phyloP scores from a whole-genome alignment of 352 stramenopile species.

The Pythium brassicae region DNA sequence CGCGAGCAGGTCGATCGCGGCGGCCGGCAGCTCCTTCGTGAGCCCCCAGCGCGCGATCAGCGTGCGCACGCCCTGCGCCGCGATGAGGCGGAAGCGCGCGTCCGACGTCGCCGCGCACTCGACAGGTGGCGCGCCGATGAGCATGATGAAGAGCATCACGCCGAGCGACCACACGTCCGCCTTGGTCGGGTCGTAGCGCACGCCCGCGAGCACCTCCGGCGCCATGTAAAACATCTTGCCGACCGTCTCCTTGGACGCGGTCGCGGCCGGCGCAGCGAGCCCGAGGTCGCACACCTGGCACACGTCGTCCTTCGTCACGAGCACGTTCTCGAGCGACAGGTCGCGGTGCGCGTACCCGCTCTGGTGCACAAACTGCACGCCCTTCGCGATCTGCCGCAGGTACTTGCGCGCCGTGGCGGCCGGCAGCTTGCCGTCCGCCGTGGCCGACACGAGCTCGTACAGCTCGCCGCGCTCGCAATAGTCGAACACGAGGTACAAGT shows the following conservation, averaged over 20 bases:
- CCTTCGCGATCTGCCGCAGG: constrained; percentile 59
- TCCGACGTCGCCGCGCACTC: constrained; percentile 52
- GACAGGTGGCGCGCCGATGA: constrained; percentile 60
- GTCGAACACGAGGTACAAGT: constrained; percentile 76
- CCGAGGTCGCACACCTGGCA: constrained; percentile 85
- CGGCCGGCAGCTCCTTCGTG: constrained; percentile 40
- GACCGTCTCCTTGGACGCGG: constrained; percentile 46
- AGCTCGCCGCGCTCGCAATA: constrained; percentile 69
- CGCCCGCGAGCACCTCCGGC: constrained; percentile 64
- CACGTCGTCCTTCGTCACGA: constrained; percentile 63
- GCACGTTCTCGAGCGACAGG: constrained; percentile 82
- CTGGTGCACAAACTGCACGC: constrained; percentile 72
- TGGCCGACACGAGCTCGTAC: constrained; percentile 68
- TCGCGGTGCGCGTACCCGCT: constrained; percentile 79
- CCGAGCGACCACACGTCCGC: constrained; percentile 84
- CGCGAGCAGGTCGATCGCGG: constrained; percentile 58
- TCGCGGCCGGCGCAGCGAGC: constrained; percentile 45
- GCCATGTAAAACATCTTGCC: constrained; percentile 88
- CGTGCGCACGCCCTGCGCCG: constrained; percentile 46
- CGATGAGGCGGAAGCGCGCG: constrained; percentile 63
- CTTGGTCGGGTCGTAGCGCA: constrained; percentile 64
- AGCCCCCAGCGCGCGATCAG: constrained; percentile 70
- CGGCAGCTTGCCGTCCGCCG: constrained; percentile 48
- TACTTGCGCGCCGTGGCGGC: constrained; percentile 40
- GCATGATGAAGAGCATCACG: constrained; percentile 85